Evolutionary conservation across 2,329 filamentous ascomycete species (phyloP).

Genomic region (Colletotrichum gigasporum): DNA sequence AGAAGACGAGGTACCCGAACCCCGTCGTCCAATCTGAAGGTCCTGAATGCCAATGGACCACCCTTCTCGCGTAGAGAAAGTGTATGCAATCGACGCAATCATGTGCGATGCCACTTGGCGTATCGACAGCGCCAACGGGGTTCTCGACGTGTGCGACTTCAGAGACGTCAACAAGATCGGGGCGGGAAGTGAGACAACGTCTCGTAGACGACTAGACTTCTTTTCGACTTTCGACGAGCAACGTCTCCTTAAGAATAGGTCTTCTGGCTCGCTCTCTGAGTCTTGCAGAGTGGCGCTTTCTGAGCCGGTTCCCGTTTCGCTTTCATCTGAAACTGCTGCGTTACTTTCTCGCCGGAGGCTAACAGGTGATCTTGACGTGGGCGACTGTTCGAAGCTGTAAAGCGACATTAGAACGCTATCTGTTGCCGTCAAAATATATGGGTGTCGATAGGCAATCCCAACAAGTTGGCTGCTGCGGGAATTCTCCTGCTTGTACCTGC

Average conservation of each 20-base stretch:
- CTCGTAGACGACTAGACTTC: background rate
- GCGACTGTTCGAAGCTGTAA: slow-evolving; percentile 67
- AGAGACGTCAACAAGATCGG: slow-evolving; percentile 79
- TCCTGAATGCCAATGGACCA: slow-evolving; percentile 96
- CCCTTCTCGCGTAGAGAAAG: slow-evolving; percentile 78
- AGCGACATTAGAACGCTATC: slow-evolving; percentile 77
- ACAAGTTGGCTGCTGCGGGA: slow-evolving; percentile 73
- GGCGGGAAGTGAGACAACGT: slow-evolving; percentile 34
- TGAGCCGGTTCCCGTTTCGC: slow-evolving; percentile 6
- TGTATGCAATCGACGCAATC: slow-evolving; percentile 88
- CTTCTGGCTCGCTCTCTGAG: slow-evolving; percentile 12
- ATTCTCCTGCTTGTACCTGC: slow-evolving; percentile 67
- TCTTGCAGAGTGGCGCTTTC: slow-evolving; percentile 11
- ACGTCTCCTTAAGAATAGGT: background rate
- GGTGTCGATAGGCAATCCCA: slow-evolving; percentile 76
- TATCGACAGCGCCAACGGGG: slow-evolving; percentile 84
- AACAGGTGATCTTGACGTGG: background rate
- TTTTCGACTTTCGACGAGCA: background rate
- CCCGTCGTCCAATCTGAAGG: slow-evolving; percentile 65
- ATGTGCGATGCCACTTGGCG: slow-evolving; percentile 71
- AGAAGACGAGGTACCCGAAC: slow-evolving; percentile 18
- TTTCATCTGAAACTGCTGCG: background rate
- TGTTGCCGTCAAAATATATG: slow-evolving; percentile 84
- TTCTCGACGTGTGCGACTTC: slow-evolving; percentile 80
- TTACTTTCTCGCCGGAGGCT: background rate